Conservation (phyloP, 2,329 filamentous ascomycete genomes). For the Cordyceps javanica region DNA sequence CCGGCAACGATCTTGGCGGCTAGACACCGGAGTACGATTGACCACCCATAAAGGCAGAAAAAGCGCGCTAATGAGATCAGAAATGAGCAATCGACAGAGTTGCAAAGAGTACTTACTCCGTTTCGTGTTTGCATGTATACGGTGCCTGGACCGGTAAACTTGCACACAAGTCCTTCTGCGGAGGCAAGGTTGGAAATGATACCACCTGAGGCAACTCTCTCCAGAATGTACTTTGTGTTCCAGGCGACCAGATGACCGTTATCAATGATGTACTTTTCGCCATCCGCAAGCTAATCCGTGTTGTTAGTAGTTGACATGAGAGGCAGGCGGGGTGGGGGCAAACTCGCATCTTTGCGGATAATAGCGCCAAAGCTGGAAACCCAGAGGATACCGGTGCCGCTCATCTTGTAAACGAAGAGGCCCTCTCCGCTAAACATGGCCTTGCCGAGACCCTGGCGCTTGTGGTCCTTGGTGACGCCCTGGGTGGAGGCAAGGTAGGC, state of each 20-base stretch:
- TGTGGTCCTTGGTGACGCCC: conserved; percentile 81
- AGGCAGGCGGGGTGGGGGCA: too few species aligned
- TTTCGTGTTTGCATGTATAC: conserved; percentile 93
- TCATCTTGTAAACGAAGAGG: conserved; percentile 81
- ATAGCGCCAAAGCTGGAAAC: conserved; percentile 92
- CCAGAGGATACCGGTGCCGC: conserved; percentile 77
- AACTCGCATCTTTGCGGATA: conserved; percentile 79
- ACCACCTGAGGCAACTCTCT: conserved; percentile 83
- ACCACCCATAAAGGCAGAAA: conserved; percentile 45
- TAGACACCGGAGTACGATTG: conserved; percentile 31
- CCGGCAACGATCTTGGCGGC: neutral
- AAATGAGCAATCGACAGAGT: neutral
- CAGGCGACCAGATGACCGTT: conserved; percentile 93
- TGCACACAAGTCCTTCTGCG: conserved; percentile 87
- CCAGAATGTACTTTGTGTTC: conserved; percentile 91
- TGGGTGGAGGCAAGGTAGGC: conserved; percentile 81
- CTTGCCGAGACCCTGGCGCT: conserved; percentile 79
- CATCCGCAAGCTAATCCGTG: conserved; percentile 44
- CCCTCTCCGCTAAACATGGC: conserved; percentile 94
- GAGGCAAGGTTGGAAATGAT: conserved; percentile 82
- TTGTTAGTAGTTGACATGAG: conserved; percentile 20
- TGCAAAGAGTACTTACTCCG: conserved; percentile 43
- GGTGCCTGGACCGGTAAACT: conserved; percentile 85
- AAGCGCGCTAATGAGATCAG: conserved; percentile 37
- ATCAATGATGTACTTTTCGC: conserved; percentile 86